A percentile compares a stretch with the other conserved stretches of the same genome.
These are phyloP conservation scores for Linum lewisii DNA, from an alignment of 345 rosid species.

Conservation along the genomic window DNA sequence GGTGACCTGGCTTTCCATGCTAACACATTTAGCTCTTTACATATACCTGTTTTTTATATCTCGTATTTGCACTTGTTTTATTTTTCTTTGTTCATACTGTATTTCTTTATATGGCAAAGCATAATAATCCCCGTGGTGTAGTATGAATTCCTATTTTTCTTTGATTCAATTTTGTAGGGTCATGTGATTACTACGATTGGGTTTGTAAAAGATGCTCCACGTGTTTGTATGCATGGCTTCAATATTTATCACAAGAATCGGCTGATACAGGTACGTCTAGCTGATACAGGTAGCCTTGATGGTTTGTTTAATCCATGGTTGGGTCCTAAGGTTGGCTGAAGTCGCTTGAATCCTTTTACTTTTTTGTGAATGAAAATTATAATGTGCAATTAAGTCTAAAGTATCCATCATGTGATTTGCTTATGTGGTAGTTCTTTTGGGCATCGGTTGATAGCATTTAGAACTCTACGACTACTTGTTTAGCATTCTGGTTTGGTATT, in stretches of 20 bases:
- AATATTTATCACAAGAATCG: slow-evolving; percentile 91
- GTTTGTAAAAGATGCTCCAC: slow-evolving; percentile 87
- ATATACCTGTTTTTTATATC: neutral
- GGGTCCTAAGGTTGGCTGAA: too few species aligned
- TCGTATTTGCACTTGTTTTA: neutral
- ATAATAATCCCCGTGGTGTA: neutral
- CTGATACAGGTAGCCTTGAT: too few species aligned
- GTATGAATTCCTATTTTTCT: slow-evolving; percentile 1
- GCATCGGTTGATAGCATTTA: neutral
- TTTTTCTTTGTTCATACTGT: too few species aligned
- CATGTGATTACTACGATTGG: slow-evolving; percentile 75
- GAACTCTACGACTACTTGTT: neutral
- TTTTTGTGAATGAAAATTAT: too few species aligned
- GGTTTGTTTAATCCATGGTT: too few species aligned
- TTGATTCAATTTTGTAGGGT: slow-evolving; percentile 41
- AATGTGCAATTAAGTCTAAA: too few species aligned
- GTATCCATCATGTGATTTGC: too few species aligned
- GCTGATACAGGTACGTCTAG: slow-evolving; percentile 53
- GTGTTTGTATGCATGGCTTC: slow-evolving; percentile 62
- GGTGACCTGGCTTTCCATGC: neutral
- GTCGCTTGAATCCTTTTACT: too few species aligned
- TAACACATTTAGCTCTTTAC: neutral
- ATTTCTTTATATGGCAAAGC: neutral
- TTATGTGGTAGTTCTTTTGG: neutral
- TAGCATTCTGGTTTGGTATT: neutral